Evolutionary conservation across 805 yeast genomes (phyloP), one percentile per base, ranked within the genome.

Genomic region (Maudiozyma serrabonitensis): DNA sequence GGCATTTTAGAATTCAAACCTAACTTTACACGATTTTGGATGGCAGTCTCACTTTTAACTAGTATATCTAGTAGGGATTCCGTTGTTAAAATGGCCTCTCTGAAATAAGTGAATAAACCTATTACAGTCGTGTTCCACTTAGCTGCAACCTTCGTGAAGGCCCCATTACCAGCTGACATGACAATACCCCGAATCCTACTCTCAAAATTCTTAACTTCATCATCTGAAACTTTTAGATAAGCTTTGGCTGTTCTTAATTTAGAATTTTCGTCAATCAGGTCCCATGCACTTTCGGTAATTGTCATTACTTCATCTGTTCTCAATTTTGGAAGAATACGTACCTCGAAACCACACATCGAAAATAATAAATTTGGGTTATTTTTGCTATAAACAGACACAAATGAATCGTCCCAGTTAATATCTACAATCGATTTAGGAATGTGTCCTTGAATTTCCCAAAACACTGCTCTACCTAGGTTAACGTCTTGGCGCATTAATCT

Each of bases 1-100:
- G 99, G 99, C 99, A 93, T 93, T 67, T 93, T 93, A 13, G 98
- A 91, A 60, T 93, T 93, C 52, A 93, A 74, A 0, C 99, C 99
- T 70, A 91, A 78, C 63, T 93, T 93, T 18, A 93, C 96, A 55
- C 95, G 75, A 48, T 90, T 93, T 68, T 93, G 99, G 43, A 93
- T 84, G 60, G 86, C 83, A 0, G 96, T 90, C 61, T 93, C 99
- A 56, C 95, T 80, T 60, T 85, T 87, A 11, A 93, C 99, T 44
- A 93, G 70, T 3, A 81, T 72, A 62, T 90, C 96, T 11, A 93
- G 70, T 34, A 93, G 69, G 5, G 83, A 61, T 47, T 83, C 87
- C 0, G 99, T 89, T 0, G 91, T 75, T 8, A 90, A 81, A 7
- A 86, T 87, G 0, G 99, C 98, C 64, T 93, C 99, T 56, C 99